phyloP scores from a whole-genome alignment of 2,329 filamentous ascomycete species.

The Clonostachys sp. region DNA sequence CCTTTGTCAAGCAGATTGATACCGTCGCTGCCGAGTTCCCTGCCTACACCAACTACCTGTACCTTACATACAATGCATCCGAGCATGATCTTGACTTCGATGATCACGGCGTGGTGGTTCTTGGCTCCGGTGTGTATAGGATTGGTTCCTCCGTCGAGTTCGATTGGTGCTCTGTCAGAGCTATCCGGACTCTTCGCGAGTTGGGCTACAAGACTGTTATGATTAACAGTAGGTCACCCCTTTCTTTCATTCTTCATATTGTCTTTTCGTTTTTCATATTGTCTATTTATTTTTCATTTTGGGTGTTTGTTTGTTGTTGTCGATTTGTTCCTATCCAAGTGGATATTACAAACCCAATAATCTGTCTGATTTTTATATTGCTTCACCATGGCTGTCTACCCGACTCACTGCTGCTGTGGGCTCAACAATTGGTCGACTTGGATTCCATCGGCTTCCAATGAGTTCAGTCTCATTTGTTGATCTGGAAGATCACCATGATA shows the following conservation, averaged over 20 bases:
- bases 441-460: no score
- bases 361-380: no score
- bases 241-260: background rate
- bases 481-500: no score
- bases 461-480: no score
- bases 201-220: conserved; percentile 91
- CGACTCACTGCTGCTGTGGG: no score
- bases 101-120: conserved; percentile 92
- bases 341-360: no score
- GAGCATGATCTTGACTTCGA: conserved; percentile 81
- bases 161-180: conserved; percentile 96
- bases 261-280: background rate
- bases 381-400: no score
- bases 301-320: background rate
- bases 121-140: conserved; percentile 92
- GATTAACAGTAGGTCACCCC: conserved; percentile 54
- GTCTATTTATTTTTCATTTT: conserved; percentile 8
- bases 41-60: conserved; percentile 91
- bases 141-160: conserved; percentile 98
- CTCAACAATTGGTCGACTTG: no score
- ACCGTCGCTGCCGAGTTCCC: conserved; percentile 97
- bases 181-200: conserved; percentile 83
- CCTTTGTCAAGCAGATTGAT: conserved; percentile 96
- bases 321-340: no score
- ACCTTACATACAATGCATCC: conserved; percentile 89